phyloP scores from a whole-genome alignment of 1,284 basidiomycete species.

The Schizophyllum commune region DNA sequence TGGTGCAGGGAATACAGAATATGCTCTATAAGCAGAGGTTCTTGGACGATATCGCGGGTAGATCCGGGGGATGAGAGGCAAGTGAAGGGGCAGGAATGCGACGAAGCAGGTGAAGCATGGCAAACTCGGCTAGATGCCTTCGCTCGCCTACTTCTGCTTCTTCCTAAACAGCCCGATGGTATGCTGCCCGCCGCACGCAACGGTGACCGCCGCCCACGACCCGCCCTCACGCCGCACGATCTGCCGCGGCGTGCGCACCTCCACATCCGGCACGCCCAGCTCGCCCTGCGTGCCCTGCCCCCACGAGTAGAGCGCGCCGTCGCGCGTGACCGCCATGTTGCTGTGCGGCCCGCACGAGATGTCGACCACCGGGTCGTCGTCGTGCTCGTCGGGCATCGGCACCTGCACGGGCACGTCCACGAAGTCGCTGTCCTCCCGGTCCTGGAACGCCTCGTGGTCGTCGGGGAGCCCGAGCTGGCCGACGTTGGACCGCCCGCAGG shows the following conservation, averaged over 20 bases:
- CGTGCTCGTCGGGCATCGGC: slow-evolving; percentile 59
- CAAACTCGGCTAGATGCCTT: neutral
- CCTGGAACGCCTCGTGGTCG: slow-evolving; percentile 49
- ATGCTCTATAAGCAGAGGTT: neutral
- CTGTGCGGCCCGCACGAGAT: slow-evolving; percentile 77
- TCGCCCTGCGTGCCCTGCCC: slow-evolving; percentile 75
- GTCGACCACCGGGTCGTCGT: slow-evolving; percentile 63
- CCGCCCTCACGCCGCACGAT: slow-evolving; percentile 65
- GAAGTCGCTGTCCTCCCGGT: slow-evolving; percentile 43
- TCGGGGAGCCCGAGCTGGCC: slow-evolving; percentile 71
- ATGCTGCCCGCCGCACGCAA: slow-evolving; percentile 68
- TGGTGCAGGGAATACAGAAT: neutral
- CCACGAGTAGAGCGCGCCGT: slow-evolving; percentile 81
- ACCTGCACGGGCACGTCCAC: slow-evolving; percentile 60
- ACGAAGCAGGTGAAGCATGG: no score
- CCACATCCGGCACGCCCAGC: slow-evolving; percentile 55
- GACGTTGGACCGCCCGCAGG: slow-evolving; percentile 72
- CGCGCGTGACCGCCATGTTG: slow-evolving; percentile 73
- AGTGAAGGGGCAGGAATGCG: no score
- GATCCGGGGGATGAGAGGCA: neutral
- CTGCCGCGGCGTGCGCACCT: slow-evolving; percentile 49
- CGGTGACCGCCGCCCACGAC: slow-evolving; percentile 51
- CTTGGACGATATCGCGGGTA: neutral
- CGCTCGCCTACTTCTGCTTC: slow-evolving; percentile 23
- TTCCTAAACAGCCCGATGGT: slow-evolving; percentile 62